These are phyloP conservation scores for Pichia kluyveri DNA, from an alignment of 805 yeast genomes.

Conservation along the genomic window DNA sequence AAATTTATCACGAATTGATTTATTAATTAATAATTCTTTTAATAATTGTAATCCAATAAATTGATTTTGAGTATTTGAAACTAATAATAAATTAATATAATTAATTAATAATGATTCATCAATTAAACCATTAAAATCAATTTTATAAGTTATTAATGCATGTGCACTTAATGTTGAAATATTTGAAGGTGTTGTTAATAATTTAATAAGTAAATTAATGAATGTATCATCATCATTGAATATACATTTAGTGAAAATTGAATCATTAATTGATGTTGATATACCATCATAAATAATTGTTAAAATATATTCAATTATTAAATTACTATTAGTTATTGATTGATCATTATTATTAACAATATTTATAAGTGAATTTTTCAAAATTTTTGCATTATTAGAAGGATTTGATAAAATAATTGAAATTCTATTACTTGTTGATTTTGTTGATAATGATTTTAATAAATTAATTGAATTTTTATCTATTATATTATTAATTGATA, in stretches of 20 bases:
- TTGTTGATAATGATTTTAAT: neutral
- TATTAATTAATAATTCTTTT: constrained; percentile 48
- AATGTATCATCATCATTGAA: constrained; percentile 26
- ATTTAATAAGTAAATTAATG: neutral
- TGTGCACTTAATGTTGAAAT: neutral
- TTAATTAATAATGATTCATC: constrained; percentile 26
- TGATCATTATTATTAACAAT: neutral
- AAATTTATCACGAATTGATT: constrained; percentile 39
- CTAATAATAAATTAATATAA: constrained; percentile 1
- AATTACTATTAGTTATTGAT: neutral
- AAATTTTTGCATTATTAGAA: neutral
- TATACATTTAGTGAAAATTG: constrained; percentile 30
- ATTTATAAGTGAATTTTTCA: neutral
- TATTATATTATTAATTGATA: neutral
- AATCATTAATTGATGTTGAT: constrained; percentile 22
- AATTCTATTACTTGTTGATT: neutral
- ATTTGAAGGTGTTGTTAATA: neutral
- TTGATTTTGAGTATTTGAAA: constrained; percentile 39
- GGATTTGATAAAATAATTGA: neutral
- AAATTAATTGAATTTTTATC: neutral
- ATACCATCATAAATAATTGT: constrained; percentile 1
- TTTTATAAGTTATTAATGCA: constrained; percentile 23
- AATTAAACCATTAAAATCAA: constrained; percentile 28
- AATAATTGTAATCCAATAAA: constrained; percentile 58
- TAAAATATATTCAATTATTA: neutral